Evolutionary conservation across 257 asterid genomes (phyloP).

Genomic region (Solanum sejunctum): DNA sequence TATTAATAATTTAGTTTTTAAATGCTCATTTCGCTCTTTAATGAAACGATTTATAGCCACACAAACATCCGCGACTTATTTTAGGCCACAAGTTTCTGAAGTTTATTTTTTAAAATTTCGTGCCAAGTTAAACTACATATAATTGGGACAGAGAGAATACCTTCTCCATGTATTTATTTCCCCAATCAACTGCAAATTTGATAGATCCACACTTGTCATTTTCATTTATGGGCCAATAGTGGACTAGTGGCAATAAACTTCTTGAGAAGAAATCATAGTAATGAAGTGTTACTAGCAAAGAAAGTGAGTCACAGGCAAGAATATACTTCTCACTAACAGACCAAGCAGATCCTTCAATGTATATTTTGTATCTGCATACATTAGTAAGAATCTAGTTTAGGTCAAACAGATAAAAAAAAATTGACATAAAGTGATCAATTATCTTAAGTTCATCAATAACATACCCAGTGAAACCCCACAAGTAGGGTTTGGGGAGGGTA

Average conservation of each 20-base stretch:
- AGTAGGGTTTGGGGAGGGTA: too few relatives aligned
- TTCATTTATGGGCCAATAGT: conserved; percentile 21
- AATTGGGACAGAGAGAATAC: background rate
- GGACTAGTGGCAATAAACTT: conserved; percentile 11
- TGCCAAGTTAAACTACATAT: background rate
- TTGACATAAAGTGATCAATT: background rate
- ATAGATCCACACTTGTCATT: conserved; percentile 16
- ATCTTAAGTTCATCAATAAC: background rate
- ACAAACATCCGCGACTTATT: too few relatives aligned
- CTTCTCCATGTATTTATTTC: conserved; percentile 11
- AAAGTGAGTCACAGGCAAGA: conserved; percentile 19
- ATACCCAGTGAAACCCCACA: too few relatives aligned
- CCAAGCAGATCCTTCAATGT: conserved; percentile 23
- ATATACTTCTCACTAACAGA: conserved; percentile 25
- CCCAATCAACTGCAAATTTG: conserved; percentile 24
- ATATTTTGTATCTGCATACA: conserved; percentile 17
- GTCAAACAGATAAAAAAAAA: background rate
- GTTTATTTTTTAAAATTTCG: too few relatives aligned
- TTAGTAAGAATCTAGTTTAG: background rate
- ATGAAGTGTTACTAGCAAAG: conserved; percentile 12
- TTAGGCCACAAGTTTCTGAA: background rate
- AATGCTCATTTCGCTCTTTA: too few relatives aligned
- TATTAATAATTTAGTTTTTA: too few relatives aligned
- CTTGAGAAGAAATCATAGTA: conserved; percentile 24
- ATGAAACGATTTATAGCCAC: background rate